Evolutionary conservation across 2,329 filamentous ascomycete species (phyloP), one percentile per base, ranked within the genome.

Genomic region (Emydomyces testavorans): DNA sequence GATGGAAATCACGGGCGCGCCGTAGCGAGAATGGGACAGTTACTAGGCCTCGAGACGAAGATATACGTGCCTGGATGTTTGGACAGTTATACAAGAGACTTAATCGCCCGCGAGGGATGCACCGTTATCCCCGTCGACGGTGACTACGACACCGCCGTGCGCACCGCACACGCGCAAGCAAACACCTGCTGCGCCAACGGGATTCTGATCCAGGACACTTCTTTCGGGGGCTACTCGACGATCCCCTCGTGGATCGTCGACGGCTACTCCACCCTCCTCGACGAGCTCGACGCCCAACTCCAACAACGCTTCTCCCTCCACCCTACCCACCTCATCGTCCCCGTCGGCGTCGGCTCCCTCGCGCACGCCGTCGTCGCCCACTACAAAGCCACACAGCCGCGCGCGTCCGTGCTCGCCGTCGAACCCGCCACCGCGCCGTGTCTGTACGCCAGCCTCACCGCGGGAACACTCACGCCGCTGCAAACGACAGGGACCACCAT

Each of bases 1-100:
- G 83, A 86, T 41, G 85, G 85, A 0, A 90, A 90, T 53, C 83
- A 84, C 69, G 85, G 85, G 0, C 70, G 83, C 1, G 84, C 85
- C 0, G 74, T 87, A 1, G 80, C 83, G 0, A 70, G 76, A 5
- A 85, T 89, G 77, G 81, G 75, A 0, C 67, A 64, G 34, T 69
- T 79, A 8, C 65, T 90, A 7, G 70, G 66, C 0, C 62, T 86
- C 0, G 57, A 66, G 0, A 73, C 72, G 0, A 66, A 68, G 13
- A 77, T 89, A 3, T 82, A 77, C 54, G 81, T 88, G 1, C 82
- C 83, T 0, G 58, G 57, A 0, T 71, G 68, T 20, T 77, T 86
- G 70, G 69, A 75, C 37, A 58, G 64, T 4, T 63, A 65, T 1
- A 82, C 80, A 0, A 67, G 70, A 21, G 62, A 65, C 0, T 63